These are phyloP conservation scores for Leucocoprinus birnbaumii DNA, from an alignment of 768 basidiomycete species.

Conservation along the genomic window DNA sequence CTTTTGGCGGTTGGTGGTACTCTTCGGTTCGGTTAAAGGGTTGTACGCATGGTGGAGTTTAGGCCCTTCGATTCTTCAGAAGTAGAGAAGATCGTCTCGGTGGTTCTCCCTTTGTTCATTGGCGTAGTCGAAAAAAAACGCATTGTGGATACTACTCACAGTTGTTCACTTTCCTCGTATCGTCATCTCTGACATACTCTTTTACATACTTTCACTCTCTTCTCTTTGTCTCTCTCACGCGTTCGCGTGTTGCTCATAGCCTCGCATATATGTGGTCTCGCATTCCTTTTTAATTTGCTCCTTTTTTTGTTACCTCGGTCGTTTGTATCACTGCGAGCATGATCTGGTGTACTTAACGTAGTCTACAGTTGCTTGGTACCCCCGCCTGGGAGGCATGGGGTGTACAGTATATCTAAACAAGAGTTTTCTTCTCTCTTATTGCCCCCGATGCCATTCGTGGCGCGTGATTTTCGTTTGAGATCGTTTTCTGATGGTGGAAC, in stretches of 20 bases:
- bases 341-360: not conserved
- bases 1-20: not conserved
- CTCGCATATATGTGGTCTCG: not conserved
- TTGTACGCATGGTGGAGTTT: too few relatives aligned
- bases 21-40: not conserved
- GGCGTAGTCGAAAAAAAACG: too few relatives aligned
- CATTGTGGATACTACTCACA: too few relatives aligned
- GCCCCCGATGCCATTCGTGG: too few relatives aligned
- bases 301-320: not conserved
- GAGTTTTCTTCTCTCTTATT: not conserved
- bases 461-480: too few relatives aligned
- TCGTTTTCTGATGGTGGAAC: too few relatives aligned
- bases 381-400: not conserved
- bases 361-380: not conserved
- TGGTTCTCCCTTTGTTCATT: too few relatives aligned
- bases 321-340: not conserved
- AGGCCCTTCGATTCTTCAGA: too few relatives aligned
- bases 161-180: too few relatives aligned
- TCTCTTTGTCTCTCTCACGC: too few relatives aligned
- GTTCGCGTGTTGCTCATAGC: not conserved
- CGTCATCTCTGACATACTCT: too few relatives aligned
- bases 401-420: conserved; percentile 1
- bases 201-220: not conserved
- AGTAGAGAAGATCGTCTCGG: too few relatives aligned
- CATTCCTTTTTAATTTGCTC: not conserved